phyloP scores from a whole-genome alignment of 352 stramenopile species.

The Globisporangium mamillatum region DNA sequence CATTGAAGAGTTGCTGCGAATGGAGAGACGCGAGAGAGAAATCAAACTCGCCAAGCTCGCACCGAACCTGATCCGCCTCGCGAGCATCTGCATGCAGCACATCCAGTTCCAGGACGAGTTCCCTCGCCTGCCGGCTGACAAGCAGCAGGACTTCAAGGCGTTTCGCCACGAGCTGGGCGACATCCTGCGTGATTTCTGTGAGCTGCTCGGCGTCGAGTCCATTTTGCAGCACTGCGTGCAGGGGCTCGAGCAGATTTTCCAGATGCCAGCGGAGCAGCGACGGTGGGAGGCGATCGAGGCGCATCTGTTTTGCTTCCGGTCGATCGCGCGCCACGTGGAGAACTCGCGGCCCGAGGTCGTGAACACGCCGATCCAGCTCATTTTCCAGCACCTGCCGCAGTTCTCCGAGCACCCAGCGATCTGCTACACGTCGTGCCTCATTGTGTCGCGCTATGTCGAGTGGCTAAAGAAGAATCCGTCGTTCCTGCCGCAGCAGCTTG shows the following conservation, averaged over 20 bases:
- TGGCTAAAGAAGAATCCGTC: constrained; percentile 57
- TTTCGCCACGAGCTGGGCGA: constrained; percentile 81
- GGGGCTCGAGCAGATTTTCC: constrained; percentile 66
- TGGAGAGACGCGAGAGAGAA: constrained; percentile 11
- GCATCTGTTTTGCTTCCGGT: constrained; percentile 81
- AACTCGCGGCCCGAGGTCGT: constrained; percentile 19
- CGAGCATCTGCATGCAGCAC: constrained; percentile 77
- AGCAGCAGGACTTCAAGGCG: constrained; percentile 78
- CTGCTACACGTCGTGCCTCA: constrained; percentile 83
- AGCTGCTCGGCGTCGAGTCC: constrained; percentile 64
- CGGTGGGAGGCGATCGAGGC: constrained; percentile 80
- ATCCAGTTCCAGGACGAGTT: constrained; percentile 78
- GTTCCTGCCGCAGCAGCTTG: constrained; percentile 51
- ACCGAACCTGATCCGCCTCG: constrained; percentile 51
- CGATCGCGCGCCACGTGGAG: constrained; percentile 82
- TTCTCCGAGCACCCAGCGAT: constrained; percentile 77
- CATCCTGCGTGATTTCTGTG: constrained; percentile 76
- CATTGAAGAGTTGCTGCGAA: constrained; percentile 40
- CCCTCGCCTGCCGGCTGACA: constrained; percentile 53
- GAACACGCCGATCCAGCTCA: constrained; percentile 52
- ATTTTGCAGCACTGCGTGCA: constrained; percentile 79
- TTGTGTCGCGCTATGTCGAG: constrained; percentile 77
- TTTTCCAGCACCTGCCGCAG: constrained; percentile 77
- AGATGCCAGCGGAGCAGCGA: constrained; percentile 35
- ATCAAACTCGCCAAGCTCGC: constrained; percentile 41